Evolutionary conservation across 164 flowering plant species (phyloP), one percentile per base, ranked within the genome.

Genomic region (Dillenia turbinata): DNA sequence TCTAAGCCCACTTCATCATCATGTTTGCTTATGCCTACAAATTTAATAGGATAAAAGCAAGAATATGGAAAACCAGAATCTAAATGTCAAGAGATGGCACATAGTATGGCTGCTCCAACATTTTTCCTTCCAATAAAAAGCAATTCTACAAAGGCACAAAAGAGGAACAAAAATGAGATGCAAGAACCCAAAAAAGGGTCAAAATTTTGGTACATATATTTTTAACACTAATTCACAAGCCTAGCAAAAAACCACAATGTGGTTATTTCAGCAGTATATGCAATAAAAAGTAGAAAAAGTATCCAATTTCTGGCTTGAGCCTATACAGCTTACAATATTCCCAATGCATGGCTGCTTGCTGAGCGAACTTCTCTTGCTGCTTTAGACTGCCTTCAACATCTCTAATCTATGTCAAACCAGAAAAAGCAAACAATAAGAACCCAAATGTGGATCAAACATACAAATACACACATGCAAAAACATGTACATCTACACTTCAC

Each of bases 291-390:
- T 17, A 15, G 9, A 56, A 45, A 12, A 3, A 64, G 3, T 15
- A n/a, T 48, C 6, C 49, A 40, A 47, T 12, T 33, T 15, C 10
- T 47, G 17, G 17, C 9, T 12, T 17, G 4, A 26, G 9, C 9
- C 44, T n/a, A n/a, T 56, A 24, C 22, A 5, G 77, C 85, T 85
- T 77, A 90, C 98, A 83, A 5, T 81, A 43, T 48, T 90, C 87
- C 46, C 68, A 64, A 22, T 80, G 75, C 68, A 62, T 7, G 11
- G 93, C 72, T 71, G 88, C 95, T 78, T 80, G 78, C 54, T 69
- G 6, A 54, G 92, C 91, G 68, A 69, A 56, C 68, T 77, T 86
- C 54, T 90, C 83, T 40, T 90, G 84, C 62, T 86, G 80, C 77
- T 84, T 90, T 54, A 78, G 49, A 73, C 64, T 68, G 52, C 49